Evolutionary conservation across 768 basidiomycete species (phyloP).

Genomic region (Leccinum subgranulosum): DNA sequence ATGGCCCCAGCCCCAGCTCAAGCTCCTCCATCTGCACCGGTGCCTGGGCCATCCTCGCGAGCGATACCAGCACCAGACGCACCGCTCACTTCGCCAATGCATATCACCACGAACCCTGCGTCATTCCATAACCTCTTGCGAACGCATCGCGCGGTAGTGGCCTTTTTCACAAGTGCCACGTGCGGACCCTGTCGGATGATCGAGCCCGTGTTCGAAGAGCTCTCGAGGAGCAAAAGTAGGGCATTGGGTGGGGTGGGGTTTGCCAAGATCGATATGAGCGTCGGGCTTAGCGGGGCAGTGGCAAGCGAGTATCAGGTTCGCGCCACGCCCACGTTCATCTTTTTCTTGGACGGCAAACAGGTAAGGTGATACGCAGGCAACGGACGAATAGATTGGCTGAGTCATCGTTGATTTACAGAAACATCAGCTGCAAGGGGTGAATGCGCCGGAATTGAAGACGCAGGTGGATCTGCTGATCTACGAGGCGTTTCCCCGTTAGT

Average conservation of each 20-base stretch:
- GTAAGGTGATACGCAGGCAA: conserved; percentile 33
- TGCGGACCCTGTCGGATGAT: conserved; percentile 84
- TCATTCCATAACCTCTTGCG: conserved; percentile 66
- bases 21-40: conserved; percentile 9
- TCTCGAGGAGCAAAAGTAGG: conserved; percentile 62
- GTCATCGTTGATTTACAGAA: conserved; percentile 37
- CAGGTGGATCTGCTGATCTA: conserved; percentile 74
- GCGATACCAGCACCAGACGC: conserved; percentile 37
- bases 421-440: conserved; percentile 69
- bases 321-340: conserved; percentile 87
- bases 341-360: conserved; percentile 77
- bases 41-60: conserved; percentile 18
- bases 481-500: conserved; percentile 78
- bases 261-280: conserved; percentile 77
- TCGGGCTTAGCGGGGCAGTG: conserved; percentile 60
- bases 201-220: conserved; percentile 76
- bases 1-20: neutral
- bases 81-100: conserved; percentile 57
- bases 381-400: neutral
- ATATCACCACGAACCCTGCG: conserved; percentile 69
- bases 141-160: conserved; percentile 69
- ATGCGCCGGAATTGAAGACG: conserved; percentile 63
- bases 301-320: conserved; percentile 62
- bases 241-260: conserved; percentile 59
- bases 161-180: conserved; percentile 74